phyloP scores from a whole-genome alignment of 129 eudicot genomes.

The Ambrosia trifida region DNA sequence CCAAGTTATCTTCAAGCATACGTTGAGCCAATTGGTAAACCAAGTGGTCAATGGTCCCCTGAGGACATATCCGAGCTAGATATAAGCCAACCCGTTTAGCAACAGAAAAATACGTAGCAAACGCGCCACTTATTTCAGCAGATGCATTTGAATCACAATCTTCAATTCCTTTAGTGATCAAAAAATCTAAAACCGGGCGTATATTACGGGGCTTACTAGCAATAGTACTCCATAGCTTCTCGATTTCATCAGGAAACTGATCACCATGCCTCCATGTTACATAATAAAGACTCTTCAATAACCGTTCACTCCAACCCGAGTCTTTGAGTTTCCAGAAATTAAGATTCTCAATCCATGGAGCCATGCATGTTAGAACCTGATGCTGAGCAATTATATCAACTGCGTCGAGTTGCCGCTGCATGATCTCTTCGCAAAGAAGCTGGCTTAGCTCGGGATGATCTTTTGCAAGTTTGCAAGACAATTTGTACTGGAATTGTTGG shows the following conservation, averaged over 20 bases:
- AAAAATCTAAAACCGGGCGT: constrained; percentile 93
- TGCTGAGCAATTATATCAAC: constrained; percentile 99
- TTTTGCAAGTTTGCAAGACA: constrained; percentile 97
- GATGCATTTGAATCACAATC: constrained; percentile 98
- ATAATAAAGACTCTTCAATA: constrained; percentile 83
- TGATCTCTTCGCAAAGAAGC: constrained; percentile 95
- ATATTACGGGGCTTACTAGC: constrained; percentile 91
- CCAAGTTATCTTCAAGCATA: constrained; percentile 90
- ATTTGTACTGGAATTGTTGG: constrained; percentile 97
- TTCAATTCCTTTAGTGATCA: constrained; percentile 94
- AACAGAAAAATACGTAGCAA: constrained; percentile 95
- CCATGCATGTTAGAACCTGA: constrained; percentile 98
- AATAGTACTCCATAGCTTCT: constrained; percentile 97
- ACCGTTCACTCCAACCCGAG: constrained; percentile 94
- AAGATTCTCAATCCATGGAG: constrained; percentile 97
- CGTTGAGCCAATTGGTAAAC: constrained; percentile 96
- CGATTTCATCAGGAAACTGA: constrained; percentile 98
- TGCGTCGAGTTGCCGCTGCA: constrained; percentile 99
- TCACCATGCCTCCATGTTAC: constrained; percentile 99
- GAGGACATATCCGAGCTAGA: constrained; percentile 95
- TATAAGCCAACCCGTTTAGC: constrained; percentile 95
- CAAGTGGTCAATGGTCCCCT: constrained; percentile 93
- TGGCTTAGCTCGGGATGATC: constrained; percentile 99
- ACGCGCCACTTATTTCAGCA: constrained; percentile 98
- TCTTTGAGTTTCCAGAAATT: constrained; percentile 97